Evolutionary conservation across 164 flowering plant species (phyloP).

Genomic region (Sextonia rubra): DNA sequence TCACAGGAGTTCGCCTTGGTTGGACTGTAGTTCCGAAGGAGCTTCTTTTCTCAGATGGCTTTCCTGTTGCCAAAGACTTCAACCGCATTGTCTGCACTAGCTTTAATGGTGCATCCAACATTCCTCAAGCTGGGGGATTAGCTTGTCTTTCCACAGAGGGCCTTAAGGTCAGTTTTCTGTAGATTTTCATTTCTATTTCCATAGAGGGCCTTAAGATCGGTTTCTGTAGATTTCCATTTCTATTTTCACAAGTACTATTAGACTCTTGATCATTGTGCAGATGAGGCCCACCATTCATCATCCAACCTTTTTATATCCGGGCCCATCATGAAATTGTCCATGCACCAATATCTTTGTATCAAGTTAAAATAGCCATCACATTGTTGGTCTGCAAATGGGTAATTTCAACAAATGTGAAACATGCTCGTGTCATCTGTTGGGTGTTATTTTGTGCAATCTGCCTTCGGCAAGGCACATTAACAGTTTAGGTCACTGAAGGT

Average conservation of each 20-base stretch:
- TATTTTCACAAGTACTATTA: no score
- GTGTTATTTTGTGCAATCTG: no score
- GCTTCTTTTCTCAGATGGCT: conserved; percentile 84
- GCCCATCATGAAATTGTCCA: neutral
- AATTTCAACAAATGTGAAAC: no score
- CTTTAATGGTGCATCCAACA: conserved; percentile 94
- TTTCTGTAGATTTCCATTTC: neutral
- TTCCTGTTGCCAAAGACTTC: conserved; percentile 86
- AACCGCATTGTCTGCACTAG: conserved; percentile 86
- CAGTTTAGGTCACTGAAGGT: no score
- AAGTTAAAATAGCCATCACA: neutral
- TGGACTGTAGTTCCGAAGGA: conserved; percentile 92
- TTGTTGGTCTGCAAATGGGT: neutral
- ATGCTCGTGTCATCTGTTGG: no score
- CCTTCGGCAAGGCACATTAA: no score
- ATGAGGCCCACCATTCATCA: neutral
- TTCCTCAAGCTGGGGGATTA: conserved; percentile 89
- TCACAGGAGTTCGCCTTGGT: conserved; percentile 93
- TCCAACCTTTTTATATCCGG: neutral
- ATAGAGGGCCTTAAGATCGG: conserved; percentile 37
- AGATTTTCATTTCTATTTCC: no score
- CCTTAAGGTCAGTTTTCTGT: conserved; percentile 41
- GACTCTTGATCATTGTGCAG: neutral
- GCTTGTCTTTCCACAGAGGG: conserved; percentile 88
- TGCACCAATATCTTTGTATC: neutral